These are phyloP conservation scores for Handroanthus guayacan DNA, from an alignment of 257 asterid genomes.

Conservation along the genomic window DNA sequence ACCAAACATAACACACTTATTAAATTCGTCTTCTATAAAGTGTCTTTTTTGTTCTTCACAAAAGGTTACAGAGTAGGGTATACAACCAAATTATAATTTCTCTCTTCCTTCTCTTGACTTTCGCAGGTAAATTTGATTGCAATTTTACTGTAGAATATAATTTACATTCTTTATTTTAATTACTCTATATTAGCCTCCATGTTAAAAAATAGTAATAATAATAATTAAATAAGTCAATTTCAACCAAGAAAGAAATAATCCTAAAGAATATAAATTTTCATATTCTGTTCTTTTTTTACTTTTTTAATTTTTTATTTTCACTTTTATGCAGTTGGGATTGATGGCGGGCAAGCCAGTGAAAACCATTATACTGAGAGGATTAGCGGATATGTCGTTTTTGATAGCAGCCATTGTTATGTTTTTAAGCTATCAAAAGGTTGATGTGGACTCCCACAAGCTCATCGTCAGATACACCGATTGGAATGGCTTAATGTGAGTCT, in stretches of 20 bases:
- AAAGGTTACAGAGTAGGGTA: no score
- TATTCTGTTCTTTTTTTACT: not conserved
- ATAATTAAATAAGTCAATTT: no score
- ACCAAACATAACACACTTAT: constrained; percentile 10
- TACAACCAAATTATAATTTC: no score
- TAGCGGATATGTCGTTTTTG: not conserved
- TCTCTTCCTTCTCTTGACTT: not conserved
- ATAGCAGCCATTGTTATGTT: constrained; percentile 37
- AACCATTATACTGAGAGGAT: constrained; percentile 22
- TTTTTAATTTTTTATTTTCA: not conserved
- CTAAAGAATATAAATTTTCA: no score
- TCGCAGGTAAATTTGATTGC: not conserved
- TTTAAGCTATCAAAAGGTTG: constrained; percentile 22
- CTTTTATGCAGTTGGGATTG: not conserved
- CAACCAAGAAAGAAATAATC: no score
- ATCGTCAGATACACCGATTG: constrained; percentile 21
- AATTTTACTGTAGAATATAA: not conserved
- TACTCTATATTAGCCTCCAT: not conserved
- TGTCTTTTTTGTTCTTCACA: no score
- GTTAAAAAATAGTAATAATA: no score
- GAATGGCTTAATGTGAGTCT: constrained; percentile 44
- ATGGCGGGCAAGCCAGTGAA: constrained; percentile 5
- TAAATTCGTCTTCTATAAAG: not conserved
- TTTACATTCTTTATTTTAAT: not conserved
- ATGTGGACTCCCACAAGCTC: not conserved